These are phyloP conservation scores for Mycosarcoma maydis DNA, from an alignment of 1,284 basidiomycete genomes.

Conservation along the genomic window DNA sequence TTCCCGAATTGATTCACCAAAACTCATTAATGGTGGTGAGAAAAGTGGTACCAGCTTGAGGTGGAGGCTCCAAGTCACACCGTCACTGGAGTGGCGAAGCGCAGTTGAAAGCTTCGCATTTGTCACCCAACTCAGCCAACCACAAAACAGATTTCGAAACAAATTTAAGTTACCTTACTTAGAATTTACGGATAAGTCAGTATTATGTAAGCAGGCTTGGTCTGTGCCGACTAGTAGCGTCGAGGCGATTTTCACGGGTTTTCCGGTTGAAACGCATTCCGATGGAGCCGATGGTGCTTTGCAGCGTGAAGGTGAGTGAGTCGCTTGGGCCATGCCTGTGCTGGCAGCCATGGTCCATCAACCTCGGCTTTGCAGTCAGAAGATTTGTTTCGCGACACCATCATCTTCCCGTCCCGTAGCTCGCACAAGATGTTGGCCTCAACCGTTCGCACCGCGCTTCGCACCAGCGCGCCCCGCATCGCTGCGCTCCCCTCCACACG, in stretches of 20 bases:
- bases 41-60: slow-evolving; percentile 1
- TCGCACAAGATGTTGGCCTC: slow-evolving; percentile 27
- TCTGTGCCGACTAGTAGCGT: no score
- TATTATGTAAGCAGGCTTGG: slow-evolving; percentile 9
- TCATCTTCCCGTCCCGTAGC: background rate
- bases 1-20: no score
- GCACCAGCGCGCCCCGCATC: slow-evolving; percentile 24
- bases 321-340: slow-evolving; percentile 39
- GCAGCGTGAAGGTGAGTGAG: background rate
- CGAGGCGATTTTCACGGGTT: slow-evolving; percentile 40
- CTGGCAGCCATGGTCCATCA: no score
- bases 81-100: no score
- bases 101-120: no score
- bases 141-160: no score
- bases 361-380: no score
- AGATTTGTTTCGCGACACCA: background rate
- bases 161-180: no score
- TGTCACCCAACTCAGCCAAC: no score
- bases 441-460: slow-evolving; percentile 38
- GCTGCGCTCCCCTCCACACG: slow-evolving; percentile 30
- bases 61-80: no score
- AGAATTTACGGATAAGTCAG: no score
- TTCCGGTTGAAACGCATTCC: slow-evolving; percentile 30
- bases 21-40: background rate
- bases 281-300: slow-evolving; percentile 20